Conservation (phyloP, 192 early-diverging fungal species). For the Borealophlyctis nickersoniae region DNA sequence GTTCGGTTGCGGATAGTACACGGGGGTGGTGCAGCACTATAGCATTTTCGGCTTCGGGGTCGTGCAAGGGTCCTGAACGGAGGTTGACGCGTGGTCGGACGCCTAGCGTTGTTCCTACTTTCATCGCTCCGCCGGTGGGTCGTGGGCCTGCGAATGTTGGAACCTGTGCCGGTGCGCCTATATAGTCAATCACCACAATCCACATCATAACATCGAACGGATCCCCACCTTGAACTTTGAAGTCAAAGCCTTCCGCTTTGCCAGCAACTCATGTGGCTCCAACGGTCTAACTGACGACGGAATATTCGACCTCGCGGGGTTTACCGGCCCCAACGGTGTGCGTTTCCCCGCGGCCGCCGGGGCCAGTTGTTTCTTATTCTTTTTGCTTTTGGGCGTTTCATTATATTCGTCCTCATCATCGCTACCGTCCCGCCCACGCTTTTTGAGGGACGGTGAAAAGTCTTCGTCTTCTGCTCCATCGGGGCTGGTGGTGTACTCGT, state of each 20-base stretch:
- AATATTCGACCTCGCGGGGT: background rate
- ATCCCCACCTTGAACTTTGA: conserved; percentile 13
- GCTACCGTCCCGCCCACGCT: no score
- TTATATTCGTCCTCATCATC: background rate
- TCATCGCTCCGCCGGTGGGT: conserved; percentile 16
- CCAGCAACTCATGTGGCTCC: background rate
- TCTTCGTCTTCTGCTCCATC: no score
- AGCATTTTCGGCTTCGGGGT: conserved; percentile 77
- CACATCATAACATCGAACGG: no score
- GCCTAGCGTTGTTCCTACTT: conserved; percentile 50
- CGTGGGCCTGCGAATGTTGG: conserved; percentile 13
- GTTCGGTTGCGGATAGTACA: conserved; percentile 49
- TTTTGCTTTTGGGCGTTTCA: background rate
- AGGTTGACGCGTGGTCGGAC: conserved; percentile 50
- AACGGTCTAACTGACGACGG: background rate
- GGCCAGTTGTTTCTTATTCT: no score
- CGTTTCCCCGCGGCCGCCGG: background rate
- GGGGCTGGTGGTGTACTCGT: no score
- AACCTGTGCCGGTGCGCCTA: background rate
- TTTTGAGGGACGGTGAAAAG: no score
- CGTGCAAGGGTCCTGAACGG: conserved; percentile 66
- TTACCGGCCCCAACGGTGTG: background rate
- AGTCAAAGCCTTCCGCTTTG: conserved; percentile 1
- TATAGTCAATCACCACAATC: background rate
- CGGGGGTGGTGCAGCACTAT: conserved; percentile 82